These are phyloP conservation scores for Mimosa bimucronata DNA, from an alignment of 306 rosid species.

Conservation along the genomic window DNA sequence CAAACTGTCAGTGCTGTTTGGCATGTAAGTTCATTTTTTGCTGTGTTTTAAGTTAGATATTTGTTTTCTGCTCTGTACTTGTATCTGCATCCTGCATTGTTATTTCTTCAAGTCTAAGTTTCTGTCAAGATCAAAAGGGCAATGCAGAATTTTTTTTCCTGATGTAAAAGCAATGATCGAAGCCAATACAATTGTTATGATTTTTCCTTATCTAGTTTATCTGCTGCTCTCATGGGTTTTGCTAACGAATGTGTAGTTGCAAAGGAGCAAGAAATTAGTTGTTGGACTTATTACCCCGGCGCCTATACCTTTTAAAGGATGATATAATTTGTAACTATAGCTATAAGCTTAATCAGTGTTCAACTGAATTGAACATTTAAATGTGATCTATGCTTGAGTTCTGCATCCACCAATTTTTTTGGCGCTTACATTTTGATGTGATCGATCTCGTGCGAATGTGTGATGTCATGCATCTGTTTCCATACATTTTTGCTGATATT, in stretches of 20 bases:
- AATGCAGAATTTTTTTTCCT: not conserved
- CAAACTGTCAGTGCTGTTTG: conserved; percentile 96
- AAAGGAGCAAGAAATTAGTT: conserved; percentile 19
- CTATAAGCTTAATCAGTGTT: conserved; percentile 13
- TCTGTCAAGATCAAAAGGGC: not conserved
- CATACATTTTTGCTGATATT: not conserved
- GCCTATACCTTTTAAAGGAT: conserved; percentile 4
- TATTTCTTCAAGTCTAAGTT: conserved; percentile 32
- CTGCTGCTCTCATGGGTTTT: not conserved
- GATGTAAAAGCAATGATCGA: not conserved
- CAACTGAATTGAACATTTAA: not conserved
- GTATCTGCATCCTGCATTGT: not conserved
- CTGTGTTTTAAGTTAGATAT: conserved; percentile 22
- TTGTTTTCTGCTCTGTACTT: conserved; percentile 2
- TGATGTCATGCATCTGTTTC: not conserved
- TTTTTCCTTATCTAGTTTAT: not conserved
- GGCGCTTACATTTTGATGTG: conserved; percentile 2
- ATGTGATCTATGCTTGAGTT: conserved; percentile 12
- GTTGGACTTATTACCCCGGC: not conserved
- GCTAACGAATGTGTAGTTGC: not conserved
- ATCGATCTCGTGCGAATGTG: not conserved
- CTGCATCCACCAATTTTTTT: conserved; percentile 3
- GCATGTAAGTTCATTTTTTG: conserved; percentile 79
- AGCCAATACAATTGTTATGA: not conserved
- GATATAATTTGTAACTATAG: not conserved